Conservation (phyloP, 2,329 filamentous ascomycete genomes). For the Stagonosporopsis cucurbitacearum region DNA sequence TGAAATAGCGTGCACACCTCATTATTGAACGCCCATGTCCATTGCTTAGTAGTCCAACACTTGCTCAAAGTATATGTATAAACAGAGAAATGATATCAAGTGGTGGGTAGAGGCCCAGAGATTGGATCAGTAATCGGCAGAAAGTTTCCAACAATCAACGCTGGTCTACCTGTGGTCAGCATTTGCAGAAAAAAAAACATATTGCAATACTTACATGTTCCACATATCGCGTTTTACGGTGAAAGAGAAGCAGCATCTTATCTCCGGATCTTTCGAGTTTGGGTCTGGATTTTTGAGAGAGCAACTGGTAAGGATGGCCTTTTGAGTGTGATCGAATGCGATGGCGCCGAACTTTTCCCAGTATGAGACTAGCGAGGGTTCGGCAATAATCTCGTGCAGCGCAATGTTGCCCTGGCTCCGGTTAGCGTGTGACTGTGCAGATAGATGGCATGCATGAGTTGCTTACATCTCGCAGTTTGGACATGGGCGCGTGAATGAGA, state of each 20-base stretch:
- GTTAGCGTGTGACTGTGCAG: constrained; percentile 18
- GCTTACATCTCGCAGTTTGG: constrained; percentile 86
- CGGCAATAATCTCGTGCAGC: constrained; percentile 92
- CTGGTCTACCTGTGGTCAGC: constrained; percentile 65
- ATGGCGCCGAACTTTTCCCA: constrained; percentile 99
- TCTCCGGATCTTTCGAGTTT: constrained; percentile 71
- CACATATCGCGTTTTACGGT: constrained; percentile 93
- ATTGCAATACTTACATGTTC: constrained; percentile 77
- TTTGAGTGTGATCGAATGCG: constrained; percentile 91
- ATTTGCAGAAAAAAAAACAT: background rate
- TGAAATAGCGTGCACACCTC: background rate
- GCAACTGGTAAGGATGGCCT: constrained; percentile 93
- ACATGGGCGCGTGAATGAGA: constrained; percentile 89
- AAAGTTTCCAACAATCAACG: constrained; percentile 96
- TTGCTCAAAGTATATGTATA: background rate
- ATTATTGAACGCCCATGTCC: background rate
- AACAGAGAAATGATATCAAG: constrained; percentile 5
- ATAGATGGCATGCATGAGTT: background rate
- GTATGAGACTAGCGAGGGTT: constrained; percentile 93
- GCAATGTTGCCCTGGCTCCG: constrained; percentile 82
- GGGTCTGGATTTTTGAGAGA: constrained; percentile 75
- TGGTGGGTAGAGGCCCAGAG: constrained; percentile 28
- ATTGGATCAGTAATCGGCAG: constrained; percentile 74
- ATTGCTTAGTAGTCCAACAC: background rate
- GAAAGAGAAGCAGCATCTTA: constrained; percentile 97